Evolutionary conservation across 2,329 filamentous ascomycete genomes (phyloP).

Genomic region (Magnaporthiopsis rhizophila): DNA sequence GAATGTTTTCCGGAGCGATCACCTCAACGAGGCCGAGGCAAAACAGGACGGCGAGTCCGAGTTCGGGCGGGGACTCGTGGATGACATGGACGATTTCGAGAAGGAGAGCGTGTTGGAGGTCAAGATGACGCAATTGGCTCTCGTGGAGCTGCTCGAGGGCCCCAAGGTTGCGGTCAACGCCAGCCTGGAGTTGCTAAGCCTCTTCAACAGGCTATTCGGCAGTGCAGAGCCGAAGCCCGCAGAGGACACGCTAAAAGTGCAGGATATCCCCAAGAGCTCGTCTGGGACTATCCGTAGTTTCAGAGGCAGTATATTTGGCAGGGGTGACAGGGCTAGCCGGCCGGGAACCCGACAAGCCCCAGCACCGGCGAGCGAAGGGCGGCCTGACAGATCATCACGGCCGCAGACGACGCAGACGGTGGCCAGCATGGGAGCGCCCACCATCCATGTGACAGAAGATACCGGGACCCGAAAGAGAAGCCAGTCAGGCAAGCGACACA

Average conservation of each 20-base stretch:
- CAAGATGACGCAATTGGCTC: conserved; percentile 85
- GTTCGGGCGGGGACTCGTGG: conserved; percentile 47
- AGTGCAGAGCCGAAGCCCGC: conserved; percentile 36
- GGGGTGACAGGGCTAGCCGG: conserved; percentile 36
- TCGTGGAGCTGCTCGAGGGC: conserved; percentile 77
- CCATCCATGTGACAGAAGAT: conserved; percentile 71
- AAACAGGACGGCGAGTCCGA: conserved; percentile 19
- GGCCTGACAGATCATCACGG: conserved; percentile 15
- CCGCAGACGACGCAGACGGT: conserved; percentile 38
- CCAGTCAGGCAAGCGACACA: conserved; percentile 40
- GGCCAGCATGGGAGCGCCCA: conserved; percentile 44
- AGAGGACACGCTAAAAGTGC: conserved; percentile 13
- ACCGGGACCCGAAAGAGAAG: conserved; percentile 36
- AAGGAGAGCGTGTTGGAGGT: conserved; percentile 86
- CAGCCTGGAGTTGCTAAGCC: conserved; percentile 71
- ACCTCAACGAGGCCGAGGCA: conserved; percentile 50
- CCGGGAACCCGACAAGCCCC: conserved; percentile 33
- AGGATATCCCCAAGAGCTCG: conserved; percentile 58
- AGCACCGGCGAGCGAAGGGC: conserved; percentile 19
- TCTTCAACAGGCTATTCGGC: conserved; percentile 78
- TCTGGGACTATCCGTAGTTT: conserved; percentile 63
- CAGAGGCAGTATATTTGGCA: conserved; percentile 71
- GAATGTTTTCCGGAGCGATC: conserved; percentile 56
- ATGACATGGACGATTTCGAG: conserved; percentile 75
- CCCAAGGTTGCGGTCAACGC: conserved; percentile 81